Evolutionary conservation across 2,329 filamentous ascomycete species (phyloP).

Genomic region (Pseudocercospora fijiensis): DNA sequence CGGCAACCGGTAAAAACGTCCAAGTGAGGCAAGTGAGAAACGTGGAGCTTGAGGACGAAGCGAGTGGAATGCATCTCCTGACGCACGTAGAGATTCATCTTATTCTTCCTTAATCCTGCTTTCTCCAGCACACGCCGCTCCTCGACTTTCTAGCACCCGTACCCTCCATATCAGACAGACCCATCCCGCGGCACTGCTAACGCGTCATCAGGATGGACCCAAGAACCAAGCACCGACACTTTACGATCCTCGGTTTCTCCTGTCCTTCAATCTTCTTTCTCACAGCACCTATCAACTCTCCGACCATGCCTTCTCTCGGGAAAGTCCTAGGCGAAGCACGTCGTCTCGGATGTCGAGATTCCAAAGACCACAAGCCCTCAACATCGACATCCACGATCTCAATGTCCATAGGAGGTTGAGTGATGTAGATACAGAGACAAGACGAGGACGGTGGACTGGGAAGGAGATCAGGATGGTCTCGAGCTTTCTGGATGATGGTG

Average conservation of each 20-base stretch:
- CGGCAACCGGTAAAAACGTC: not conserved
- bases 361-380: not conserved
- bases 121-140: too few species aligned
- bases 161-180: not conserved
- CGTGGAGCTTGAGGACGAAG: too few species aligned
- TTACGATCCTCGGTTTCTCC: not conserved
- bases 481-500: not conserved
- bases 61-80: too few species aligned
- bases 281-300: not conserved
- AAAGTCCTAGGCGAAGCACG: not conserved
- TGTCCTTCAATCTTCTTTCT: not conserved
- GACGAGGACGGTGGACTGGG: not conserved
- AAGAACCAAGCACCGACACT: not conserved
- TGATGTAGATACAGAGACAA: not conserved
- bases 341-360: not conserved
- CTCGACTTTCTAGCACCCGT: too few species aligned
- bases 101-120: too few species aligned
- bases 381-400: not conserved
- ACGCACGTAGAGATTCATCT: too few species aligned
- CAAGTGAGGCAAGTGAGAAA: not conserved
- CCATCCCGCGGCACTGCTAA: not conserved
- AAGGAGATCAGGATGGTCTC: not conserved
- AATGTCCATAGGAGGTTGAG: not conserved
- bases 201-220: not conserved
- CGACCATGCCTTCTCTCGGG: not conserved